phyloP scores from a whole-genome alignment of 1,284 basidiomycete species.

The Pyrrhoderma lamaoense region DNA sequence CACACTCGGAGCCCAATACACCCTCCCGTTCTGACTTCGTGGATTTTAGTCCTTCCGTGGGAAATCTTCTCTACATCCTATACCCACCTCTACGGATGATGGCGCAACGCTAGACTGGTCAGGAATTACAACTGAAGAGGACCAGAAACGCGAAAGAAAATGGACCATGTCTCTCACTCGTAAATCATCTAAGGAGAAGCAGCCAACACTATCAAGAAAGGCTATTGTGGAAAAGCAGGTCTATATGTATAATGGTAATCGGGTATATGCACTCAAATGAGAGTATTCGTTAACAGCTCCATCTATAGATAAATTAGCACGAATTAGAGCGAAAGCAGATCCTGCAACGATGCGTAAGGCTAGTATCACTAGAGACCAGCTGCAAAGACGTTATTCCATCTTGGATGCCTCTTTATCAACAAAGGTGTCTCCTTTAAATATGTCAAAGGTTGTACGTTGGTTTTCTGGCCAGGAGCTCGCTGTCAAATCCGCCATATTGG shows the following conservation, averaged over 20 bases:
- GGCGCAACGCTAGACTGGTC: constrained; percentile 68
- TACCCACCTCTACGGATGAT: constrained; percentile 58
- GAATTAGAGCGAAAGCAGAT: constrained; percentile 43
- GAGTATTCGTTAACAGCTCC: constrained; percentile 13
- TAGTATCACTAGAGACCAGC: constrained; percentile 56
- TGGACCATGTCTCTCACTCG: constrained; percentile 56
- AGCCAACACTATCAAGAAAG: constrained; percentile 31
- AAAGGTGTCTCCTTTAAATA: constrained; percentile 33
- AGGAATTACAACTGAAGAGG: constrained; percentile 42
- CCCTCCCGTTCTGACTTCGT: constrained; percentile 35
- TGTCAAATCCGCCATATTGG: constrained; percentile 43
- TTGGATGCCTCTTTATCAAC: constrained; percentile 35
- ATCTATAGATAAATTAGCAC: constrained; percentile 47
- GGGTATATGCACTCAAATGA: constrained; percentile 6
- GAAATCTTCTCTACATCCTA: constrained; percentile 39
- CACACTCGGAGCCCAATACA: constrained; percentile 20
- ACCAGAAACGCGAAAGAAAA: constrained; percentile 42
- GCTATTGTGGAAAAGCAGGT: constrained; percentile 44
- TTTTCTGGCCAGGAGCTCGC: constrained; percentile 39
- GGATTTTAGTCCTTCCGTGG: constrained; percentile 66
- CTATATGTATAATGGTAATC: constrained; percentile 39
- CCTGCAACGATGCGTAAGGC: constrained; percentile 54
- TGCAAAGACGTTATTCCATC: constrained; percentile 54
- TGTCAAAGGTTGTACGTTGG: constrained; percentile 51
- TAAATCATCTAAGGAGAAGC: constrained; percentile 50